Evolutionary conservation across 208 protist genomes (phyloP), one percentile per base, ranked within the genome.

Genomic region (Jaenimonas drosophilae): DNA sequence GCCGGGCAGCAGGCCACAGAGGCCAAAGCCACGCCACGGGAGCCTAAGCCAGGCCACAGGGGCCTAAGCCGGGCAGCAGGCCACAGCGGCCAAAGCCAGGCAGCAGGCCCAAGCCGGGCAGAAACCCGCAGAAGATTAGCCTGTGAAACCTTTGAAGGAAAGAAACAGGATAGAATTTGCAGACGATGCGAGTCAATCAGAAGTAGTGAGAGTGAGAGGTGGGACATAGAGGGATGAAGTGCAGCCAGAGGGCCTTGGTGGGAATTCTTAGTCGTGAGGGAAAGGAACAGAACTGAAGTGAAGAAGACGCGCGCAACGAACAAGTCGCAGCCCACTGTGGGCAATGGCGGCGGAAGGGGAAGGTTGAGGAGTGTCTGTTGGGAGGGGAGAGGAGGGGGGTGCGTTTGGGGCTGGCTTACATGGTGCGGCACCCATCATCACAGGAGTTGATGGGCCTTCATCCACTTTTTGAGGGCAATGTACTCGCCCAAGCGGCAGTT

Each of bases 401-500:
- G 37, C 9, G 7, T 17, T 25, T 25, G 9, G 7, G 19, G 37
- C 14, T 34, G 11, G 9, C 31, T 16, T 34, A 42, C 14, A 11
- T 21, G 23, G 23, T 21, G 16, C 14, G 16, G 37, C n/a, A 6
- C 6, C 23, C 14, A 21, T 41, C 5, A 7, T 14, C 49, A 71
- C 2, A 89, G 49, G 1, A 89, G 39, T 34, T 54, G 25, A 34
- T 61, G 57, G 19, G 72, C 48, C n/a, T 47, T 26, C 55, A 91
- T 57, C 78, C 76, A 91, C 5, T 57, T 36, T 47, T 81, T 78
- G 38, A 91, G 61, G 32, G 58, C 64, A 21, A 82, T 31, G 63
- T 87, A 91, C 58, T 91, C 82, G 50, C 63, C 63, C 42, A 91
- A 58, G 12, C 82, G 70, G 43, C 72, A 78, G 34, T 87, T 74